Evolutionary conservation across 192 early-diverging fungal genomes (phyloP).

Genomic region (Anaeromyces robustus): DNA sequence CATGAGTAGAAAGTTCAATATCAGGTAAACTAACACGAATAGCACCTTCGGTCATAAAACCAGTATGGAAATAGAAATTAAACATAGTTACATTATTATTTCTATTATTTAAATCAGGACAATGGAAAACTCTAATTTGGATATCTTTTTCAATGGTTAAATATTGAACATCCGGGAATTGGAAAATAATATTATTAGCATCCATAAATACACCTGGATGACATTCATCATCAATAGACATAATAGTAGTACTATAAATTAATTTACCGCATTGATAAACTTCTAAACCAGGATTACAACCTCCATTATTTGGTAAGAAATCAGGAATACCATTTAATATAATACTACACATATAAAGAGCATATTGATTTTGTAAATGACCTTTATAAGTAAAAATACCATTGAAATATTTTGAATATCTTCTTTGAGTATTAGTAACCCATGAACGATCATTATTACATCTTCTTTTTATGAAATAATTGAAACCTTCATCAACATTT

Average conservation of each 20-base stretch:
- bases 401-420: conserved; percentile 38
- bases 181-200: conserved; percentile 4
- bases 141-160: conserved; percentile 22
- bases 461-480: conserved; percentile 23
- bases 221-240: conserved; percentile 4
- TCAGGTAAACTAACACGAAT: conserved; percentile 31
- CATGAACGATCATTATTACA: conserved; percentile 15
- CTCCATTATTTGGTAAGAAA: conserved; percentile 13
- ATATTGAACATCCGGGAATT: not conserved
- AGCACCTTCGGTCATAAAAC: conserved; percentile 36
- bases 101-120: conserved; percentile 10
- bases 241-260: conserved; percentile 2
- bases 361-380: conserved; percentile 19
- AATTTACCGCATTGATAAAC: conserved; percentile 21
- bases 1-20: conserved; percentile 24
- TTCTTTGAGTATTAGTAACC: conserved; percentile 19
- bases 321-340: conserved; percentile 22
- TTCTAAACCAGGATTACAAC: conserved; percentile 24
- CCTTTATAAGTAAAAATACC: conserved; percentile 26
- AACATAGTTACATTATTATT: conserved; percentile 28
- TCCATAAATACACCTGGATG: not conserved
- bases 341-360: conserved; percentile 21
- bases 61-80: conserved; percentile 38
- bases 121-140: conserved; percentile 17
- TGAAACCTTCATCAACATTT: conserved; percentile 28